phyloP scores from a whole-genome alignment of 1,139 yeast species.

The Candida dubliniensis region DNA sequence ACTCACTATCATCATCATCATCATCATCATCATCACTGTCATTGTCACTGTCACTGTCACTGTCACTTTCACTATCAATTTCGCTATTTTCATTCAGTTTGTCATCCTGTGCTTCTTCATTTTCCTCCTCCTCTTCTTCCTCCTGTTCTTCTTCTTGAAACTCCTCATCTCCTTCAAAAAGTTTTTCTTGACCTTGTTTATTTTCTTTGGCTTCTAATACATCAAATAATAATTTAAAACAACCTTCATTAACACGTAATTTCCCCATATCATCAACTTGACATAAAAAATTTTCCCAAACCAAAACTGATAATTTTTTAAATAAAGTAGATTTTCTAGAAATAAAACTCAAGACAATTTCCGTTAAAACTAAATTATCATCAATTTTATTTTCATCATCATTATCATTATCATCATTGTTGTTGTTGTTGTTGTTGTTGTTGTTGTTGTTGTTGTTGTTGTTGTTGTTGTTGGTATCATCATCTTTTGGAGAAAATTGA shows the following conservation, averaged over 20 bases:
- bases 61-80: constrained; percentile 28
- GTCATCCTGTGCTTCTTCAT: constrained; percentile 35
- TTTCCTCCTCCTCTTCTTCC: constrained; percentile 18
- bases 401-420: neutral
- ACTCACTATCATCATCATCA: constrained; percentile 19
- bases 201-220: constrained; percentile 76
- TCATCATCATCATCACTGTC: constrained; percentile 30
- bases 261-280: constrained; percentile 27
- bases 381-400: constrained; percentile 28
- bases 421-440: no score
- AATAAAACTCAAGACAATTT: constrained; percentile 72
- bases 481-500: constrained; percentile 26
- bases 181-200: constrained; percentile 72
- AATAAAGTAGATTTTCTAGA: constrained; percentile 71
- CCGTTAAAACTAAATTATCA: constrained; percentile 67
- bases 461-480: no score
- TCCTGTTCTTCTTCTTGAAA: constrained; percentile 25
- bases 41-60: constrained; percentile 30
- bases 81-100: constrained; percentile 27
- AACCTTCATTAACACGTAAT: constrained; percentile 39
- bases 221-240: constrained; percentile 61
- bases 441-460: no score
- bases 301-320: constrained; percentile 68
- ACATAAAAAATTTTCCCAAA: constrained; percentile 66
- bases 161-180: constrained; percentile 69